Percentiles rank a stretch among this genome's conserved stretches.
These are phyloP conservation scores for Melanomma pulvis-pyrius DNA, from an alignment of 495 filamentous ascomycete genomes.

Conservation along the genomic window DNA sequence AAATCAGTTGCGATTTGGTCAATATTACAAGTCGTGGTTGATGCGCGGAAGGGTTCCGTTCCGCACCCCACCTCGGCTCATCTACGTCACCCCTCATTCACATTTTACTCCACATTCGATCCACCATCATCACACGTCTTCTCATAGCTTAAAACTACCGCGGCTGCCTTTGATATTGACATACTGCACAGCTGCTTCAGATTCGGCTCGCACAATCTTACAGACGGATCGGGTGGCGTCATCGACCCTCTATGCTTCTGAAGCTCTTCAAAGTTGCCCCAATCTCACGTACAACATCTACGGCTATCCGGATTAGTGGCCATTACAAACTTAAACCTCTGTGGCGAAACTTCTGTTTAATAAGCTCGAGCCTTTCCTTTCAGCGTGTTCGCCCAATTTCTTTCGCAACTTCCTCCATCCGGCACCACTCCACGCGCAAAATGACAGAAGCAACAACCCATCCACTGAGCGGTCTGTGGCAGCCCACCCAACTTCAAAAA, in stretches of 20 bases:
- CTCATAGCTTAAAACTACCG: too few relatives aligned
- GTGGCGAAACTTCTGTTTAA: background rate
- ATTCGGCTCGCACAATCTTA: too few relatives aligned
- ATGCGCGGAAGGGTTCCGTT: background rate
- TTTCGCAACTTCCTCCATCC: background rate
- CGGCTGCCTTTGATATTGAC: too few relatives aligned
- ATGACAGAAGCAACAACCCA: constrained; percentile 46
- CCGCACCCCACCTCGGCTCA: background rate
- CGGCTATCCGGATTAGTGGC: background rate
- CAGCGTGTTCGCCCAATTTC: background rate
- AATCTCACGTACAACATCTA: background rate
- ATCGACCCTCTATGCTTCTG: background rate
- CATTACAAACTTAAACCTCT: background rate
- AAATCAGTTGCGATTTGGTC: background rate
- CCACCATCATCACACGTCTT: background rate
- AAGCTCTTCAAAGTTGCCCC: background rate
- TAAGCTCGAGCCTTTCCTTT: background rate
- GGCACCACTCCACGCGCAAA: constrained; percentile 16
- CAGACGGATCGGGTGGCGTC: background rate
- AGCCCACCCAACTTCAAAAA: constrained; percentile 48
- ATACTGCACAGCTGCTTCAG: too few relatives aligned
- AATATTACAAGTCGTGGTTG: background rate
- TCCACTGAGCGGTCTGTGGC: constrained; percentile 50
- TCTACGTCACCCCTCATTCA: constrained; percentile 7
- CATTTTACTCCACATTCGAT: background rate